Evolutionary conservation across 345 rosid species (phyloP).

Genomic region (Geranium rotundifolium): DNA sequence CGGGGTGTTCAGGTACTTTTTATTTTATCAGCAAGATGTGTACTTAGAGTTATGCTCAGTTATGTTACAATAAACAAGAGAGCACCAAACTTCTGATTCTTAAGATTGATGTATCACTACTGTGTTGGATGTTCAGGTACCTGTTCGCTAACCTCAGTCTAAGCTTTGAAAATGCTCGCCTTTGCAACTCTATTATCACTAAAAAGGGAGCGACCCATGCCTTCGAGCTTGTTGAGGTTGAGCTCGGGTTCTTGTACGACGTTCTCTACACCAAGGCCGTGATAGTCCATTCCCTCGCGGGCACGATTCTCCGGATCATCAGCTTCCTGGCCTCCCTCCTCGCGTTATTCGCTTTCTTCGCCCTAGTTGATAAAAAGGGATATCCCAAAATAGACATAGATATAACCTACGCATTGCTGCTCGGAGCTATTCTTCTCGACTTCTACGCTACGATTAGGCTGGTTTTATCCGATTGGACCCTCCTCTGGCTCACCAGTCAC

Average conservation of each 20-base stretch:
- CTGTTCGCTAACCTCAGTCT: no score
- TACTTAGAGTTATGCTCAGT: conserved; percentile 21
- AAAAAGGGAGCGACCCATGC: no score
- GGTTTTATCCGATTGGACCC: conserved; percentile 11
- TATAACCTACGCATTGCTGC: conserved; percentile 13
- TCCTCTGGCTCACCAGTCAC: neutral
- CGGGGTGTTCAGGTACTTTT: conserved; percentile 26
- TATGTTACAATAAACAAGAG: neutral
- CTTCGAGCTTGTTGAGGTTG: conserved; percentile 25
- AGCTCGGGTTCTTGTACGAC: conserved; percentile 35
- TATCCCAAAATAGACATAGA: conserved; percentile 2
- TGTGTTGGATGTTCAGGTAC: no score
- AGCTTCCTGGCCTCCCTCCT: conserved; percentile 3
- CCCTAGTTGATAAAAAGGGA: neutral
- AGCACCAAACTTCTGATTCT: no score
- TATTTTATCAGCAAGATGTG: no score
- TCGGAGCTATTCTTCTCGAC: conserved; percentile 14
- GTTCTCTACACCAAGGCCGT: conserved; percentile 35
- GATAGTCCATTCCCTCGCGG: conserved; percentile 8
- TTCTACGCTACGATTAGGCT: neutral
- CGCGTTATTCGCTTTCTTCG: conserved; percentile 9
- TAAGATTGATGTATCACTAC: no score
- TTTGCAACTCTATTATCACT: no score
- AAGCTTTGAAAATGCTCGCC: no score
- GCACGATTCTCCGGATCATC: conserved; percentile 17